phyloP scores from a whole-genome alignment of 1,284 basidiomycete genomes.

The Cronartium quercuum region DNA sequence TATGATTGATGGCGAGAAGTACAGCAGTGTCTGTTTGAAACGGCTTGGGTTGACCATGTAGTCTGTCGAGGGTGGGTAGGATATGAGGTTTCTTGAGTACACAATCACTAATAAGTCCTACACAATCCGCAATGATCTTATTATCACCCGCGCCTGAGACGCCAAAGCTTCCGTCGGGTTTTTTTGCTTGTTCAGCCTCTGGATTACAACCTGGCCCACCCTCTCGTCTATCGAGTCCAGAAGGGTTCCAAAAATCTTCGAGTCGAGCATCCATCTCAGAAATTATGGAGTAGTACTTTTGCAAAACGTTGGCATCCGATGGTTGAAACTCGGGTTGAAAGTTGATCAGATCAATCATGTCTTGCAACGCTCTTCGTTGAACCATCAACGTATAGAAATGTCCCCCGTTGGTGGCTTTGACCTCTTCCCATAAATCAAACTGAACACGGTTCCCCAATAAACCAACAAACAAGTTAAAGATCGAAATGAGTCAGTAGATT shows the following conservation, averaged over 20 bases:
- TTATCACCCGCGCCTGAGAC: background rate
- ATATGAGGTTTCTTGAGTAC: slow-evolving; percentile 39
- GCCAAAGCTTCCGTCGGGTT: background rate
- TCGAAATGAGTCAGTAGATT: too few relatives aligned
- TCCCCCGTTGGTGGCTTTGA: slow-evolving; percentile 39
- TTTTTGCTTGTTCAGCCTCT: background rate
- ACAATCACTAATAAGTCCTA: background rate
- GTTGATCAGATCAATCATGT: slow-evolving; percentile 20
- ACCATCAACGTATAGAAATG: slow-evolving; percentile 42
- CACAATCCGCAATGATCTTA: background rate
- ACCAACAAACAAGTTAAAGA: background rate
- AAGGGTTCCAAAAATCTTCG: slow-evolving; percentile 41
- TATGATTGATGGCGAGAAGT: slow-evolving; percentile 38
- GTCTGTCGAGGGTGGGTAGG: slow-evolving; percentile 39
- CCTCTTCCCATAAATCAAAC: slow-evolving; percentile 43
- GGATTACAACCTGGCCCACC: slow-evolving; percentile 18
- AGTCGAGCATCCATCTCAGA: slow-evolving; percentile 37
- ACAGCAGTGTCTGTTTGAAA: slow-evolving; percentile 40
- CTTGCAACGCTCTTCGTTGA: slow-evolving; percentile 39
- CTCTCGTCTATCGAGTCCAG: slow-evolving; percentile 34
- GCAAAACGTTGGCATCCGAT: background rate
- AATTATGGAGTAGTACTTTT: background rate
- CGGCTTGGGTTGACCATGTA: slow-evolving; percentile 41
- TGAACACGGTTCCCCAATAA: slow-evolving; percentile 7
- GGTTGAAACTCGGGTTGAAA: slow-evolving; percentile 9